Percentiles rank a stretch among this genome's conserved stretches.
These are phyloP conservation scores for Rhizoctonia solani DNA, from an alignment of 1,284 basidiomycete genomes.

Conservation along the genomic window DNA sequence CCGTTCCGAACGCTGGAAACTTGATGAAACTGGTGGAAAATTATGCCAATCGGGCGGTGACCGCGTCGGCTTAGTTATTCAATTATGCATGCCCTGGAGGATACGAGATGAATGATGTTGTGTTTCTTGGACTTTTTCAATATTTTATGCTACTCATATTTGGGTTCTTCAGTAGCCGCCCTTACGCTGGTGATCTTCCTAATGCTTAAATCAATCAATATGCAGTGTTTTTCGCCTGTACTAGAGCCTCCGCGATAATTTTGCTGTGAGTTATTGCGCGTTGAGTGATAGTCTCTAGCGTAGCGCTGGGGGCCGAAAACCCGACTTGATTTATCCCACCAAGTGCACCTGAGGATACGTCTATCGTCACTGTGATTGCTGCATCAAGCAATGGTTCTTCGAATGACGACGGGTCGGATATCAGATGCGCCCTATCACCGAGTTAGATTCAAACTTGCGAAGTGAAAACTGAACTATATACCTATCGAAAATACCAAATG, in stretches of 20 bases:
- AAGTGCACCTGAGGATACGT: slow-evolving; percentile 47
- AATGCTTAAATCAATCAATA: not conserved
- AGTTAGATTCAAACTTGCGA: not conserved
- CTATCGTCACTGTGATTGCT: slow-evolving; percentile 66
- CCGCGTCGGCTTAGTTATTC: slow-evolving; percentile 1
- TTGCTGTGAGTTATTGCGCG: slow-evolving; percentile 17
- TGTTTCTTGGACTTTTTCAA: not conserved
- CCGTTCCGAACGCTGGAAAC: slow-evolving; percentile 16
- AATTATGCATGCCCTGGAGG: not conserved
- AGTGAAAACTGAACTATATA: slow-evolving; percentile 43
- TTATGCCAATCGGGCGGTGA: slow-evolving; percentile 8
- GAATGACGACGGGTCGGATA: slow-evolving; percentile 86
- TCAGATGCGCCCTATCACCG: slow-evolving; percentile 60
- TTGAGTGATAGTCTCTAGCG: slow-evolving; percentile 42
- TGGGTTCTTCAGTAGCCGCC: no score
- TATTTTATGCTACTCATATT: not conserved
- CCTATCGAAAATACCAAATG: slow-evolving; percentile 85
- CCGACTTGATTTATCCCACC: slow-evolving; percentile 20
- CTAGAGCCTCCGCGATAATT: slow-evolving; percentile 8
- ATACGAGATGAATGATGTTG: not conserved
- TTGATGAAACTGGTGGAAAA: slow-evolving; percentile 35
- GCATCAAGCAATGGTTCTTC: slow-evolving; percentile 85
- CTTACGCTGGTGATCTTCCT: not conserved
- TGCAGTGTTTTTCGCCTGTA: slow-evolving; percentile 3
- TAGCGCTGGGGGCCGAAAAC: slow-evolving; percentile 15